Conservation (phyloP, 331 rosid genomes). For the Acacia pycnantha region DNA sequence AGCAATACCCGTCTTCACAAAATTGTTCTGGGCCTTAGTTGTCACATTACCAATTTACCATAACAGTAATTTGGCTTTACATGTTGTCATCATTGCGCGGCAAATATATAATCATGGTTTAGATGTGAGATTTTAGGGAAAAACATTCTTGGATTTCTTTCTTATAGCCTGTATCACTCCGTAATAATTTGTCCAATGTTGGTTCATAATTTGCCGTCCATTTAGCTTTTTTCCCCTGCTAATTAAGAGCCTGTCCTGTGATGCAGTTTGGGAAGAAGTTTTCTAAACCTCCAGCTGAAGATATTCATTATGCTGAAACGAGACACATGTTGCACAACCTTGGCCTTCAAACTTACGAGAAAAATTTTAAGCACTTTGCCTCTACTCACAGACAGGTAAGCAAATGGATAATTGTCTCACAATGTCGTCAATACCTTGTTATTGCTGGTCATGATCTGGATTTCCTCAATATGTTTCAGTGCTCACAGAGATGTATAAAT, state of each 20-base stretch:
- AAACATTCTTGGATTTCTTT: not conserved
- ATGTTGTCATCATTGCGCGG: not conserved
- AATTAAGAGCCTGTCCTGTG: not conserved
- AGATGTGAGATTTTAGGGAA: not conserved
- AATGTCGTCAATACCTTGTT: no score
- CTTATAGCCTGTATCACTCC: not conserved
- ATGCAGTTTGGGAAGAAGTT: constrained; percentile 13
- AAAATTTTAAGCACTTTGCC: no score
- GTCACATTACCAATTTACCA: not conserved
- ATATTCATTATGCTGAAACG: constrained; percentile 1
- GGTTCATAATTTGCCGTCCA: not conserved
- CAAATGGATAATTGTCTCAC: no score
- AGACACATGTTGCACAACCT: no score
- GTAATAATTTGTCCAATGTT: not conserved
- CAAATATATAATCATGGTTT: not conserved
- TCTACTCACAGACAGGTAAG: no score
- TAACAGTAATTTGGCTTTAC: not conserved
- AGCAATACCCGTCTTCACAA: not conserved
- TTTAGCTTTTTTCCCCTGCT: not conserved
- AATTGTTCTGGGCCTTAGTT: not conserved
- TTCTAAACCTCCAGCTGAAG: constrained; percentile 6
- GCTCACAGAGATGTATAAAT: no score
- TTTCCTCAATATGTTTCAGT: no score
- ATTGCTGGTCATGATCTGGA: no score
- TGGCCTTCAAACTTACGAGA: no score